phyloP scores from a whole-genome alignment of 129 eudicot species.

The Ambrosia artemisiifolia region DNA sequence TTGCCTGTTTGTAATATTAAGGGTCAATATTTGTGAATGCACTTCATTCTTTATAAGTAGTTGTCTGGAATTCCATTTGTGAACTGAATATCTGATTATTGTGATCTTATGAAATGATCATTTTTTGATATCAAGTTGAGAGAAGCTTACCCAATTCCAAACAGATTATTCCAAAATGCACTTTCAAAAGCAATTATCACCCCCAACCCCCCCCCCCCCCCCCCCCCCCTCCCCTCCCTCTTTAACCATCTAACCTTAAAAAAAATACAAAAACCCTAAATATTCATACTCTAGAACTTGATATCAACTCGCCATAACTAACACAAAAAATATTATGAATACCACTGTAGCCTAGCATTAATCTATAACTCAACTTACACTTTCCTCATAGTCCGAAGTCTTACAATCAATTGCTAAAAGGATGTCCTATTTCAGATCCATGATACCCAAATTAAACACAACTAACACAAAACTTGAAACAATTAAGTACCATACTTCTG shows the following conservation, averaged over 20 bases:
- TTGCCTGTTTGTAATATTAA: no score
- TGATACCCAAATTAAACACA: neutral
- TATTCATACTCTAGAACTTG: neutral
- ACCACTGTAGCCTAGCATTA: neutral
- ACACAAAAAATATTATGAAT: no score
- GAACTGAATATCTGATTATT: neutral
- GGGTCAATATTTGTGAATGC: no score
- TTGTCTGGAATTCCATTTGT: neutral
- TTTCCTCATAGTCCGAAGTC: neutral
- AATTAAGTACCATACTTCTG: no score
- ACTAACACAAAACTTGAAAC: no score
- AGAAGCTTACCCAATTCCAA: neutral
- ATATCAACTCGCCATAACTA: no score
- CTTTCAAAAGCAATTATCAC: neutral
- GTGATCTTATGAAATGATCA: neutral
- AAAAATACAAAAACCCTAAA: neutral
- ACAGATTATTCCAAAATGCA: neutral
- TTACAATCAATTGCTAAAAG: constrained; percentile 1
- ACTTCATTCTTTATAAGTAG: neutral
- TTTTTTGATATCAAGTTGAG: neutral
- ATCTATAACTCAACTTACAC: neutral
- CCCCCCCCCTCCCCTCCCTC: no score
- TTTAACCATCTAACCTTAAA: neutral
- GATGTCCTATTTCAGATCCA: neutral
- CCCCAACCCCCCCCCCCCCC: neutral